A percentile compares a stretch with the other conserved stretches of the same genome.
These are phyloP conservation scores for Podospora australis DNA, from an alignment of 495 filamentous ascomycete species.

Conservation along the genomic window DNA sequence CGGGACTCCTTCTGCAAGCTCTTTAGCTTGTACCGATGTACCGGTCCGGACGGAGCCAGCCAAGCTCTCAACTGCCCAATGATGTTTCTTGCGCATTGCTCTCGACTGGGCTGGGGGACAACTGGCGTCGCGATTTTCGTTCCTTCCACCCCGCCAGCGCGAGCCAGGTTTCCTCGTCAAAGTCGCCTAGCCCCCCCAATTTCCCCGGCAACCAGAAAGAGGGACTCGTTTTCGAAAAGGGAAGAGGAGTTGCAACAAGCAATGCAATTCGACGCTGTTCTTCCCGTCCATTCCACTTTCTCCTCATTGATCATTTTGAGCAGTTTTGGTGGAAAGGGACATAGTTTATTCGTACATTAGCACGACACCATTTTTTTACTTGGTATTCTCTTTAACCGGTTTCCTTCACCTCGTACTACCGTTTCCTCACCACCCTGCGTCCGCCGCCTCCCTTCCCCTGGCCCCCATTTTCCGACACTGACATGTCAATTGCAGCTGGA, in stretches of 20 bases:
- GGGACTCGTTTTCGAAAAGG: background rate
- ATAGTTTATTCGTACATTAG: too few species aligned
- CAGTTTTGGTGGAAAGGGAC: too few species aligned
- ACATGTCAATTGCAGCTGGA: constrained; percentile 7
- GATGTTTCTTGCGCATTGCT: background rate
- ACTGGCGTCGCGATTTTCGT: background rate
- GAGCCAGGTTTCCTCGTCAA: constrained; percentile 3
- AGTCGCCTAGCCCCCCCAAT: constrained; percentile 27
- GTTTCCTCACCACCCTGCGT: background rate
- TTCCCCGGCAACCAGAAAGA: constrained; percentile 20
- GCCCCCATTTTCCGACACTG: constrained; percentile 4
- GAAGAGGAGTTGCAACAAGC: background rate
- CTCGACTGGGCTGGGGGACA: background rate
- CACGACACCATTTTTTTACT: background rate
- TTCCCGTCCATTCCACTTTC: constrained; percentile 2
- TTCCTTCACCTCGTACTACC: background rate
- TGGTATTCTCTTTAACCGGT: background rate
- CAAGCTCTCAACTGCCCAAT: constrained; percentile 3
- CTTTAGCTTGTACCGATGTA: constrained; percentile 13
- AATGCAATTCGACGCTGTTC: constrained; percentile 1
- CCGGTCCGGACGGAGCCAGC: constrained; percentile 10
- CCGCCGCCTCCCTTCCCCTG: too few species aligned
- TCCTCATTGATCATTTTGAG: background rate
- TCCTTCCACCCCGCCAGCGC: constrained; percentile 16
- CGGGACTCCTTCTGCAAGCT: constrained; percentile 17